Evolutionary conservation across 352 stramenopile species (phyloP).

Genomic region (Pilasporangium apinafurcum): DNA sequence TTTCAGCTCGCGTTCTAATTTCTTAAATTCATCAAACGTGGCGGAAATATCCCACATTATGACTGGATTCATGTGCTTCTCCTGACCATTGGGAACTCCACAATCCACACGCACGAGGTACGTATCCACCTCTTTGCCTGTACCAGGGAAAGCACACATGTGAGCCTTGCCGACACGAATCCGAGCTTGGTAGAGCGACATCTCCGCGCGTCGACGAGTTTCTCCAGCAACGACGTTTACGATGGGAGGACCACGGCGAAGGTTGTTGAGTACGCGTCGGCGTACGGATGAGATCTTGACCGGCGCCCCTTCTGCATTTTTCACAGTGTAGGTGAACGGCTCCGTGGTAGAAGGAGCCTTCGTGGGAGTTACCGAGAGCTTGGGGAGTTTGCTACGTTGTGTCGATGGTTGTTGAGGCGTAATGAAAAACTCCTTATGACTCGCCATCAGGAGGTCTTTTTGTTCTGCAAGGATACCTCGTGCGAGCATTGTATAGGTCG

Average conservation of each 20-base stretch:
- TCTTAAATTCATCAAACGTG: conserved; percentile 73
- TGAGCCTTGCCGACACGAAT: conserved; percentile 80
- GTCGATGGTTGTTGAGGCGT: neutral
- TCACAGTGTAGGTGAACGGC: conserved; percentile 6
- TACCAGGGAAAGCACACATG: conserved; percentile 21
- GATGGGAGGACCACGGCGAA: conserved; percentile 27
- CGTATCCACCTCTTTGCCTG: conserved; percentile 44
- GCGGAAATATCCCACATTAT: conserved; percentile 83
- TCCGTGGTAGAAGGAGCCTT: conserved; percentile 1
- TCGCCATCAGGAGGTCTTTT: conserved; percentile 2
- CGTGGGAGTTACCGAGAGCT: neutral
- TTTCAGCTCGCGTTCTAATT: conserved; percentile 60
- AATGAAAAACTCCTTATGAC: conserved; percentile 2
- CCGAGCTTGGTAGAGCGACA: conserved; percentile 38
- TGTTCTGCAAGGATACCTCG: conserved; percentile 11
- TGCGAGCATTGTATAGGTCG: conserved; percentile 29
- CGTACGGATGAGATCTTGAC: conserved; percentile 18
- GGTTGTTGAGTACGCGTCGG: conserved; percentile 32
- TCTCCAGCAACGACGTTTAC: conserved; percentile 56
- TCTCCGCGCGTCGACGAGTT: conserved; percentile 43
- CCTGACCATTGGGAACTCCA: conserved; percentile 13
- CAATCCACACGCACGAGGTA: conserved; percentile 80
- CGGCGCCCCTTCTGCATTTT: neutral
- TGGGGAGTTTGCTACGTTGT: neutral
- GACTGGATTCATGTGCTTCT: conserved; percentile 83